A percentile compares a stretch with the other conserved stretches of the same genome.
These are phyloP conservation scores for Annulohypoxylon bovei DNA, from an alignment of 495 filamentous ascomycete genomes.

Conservation along the genomic window DNA sequence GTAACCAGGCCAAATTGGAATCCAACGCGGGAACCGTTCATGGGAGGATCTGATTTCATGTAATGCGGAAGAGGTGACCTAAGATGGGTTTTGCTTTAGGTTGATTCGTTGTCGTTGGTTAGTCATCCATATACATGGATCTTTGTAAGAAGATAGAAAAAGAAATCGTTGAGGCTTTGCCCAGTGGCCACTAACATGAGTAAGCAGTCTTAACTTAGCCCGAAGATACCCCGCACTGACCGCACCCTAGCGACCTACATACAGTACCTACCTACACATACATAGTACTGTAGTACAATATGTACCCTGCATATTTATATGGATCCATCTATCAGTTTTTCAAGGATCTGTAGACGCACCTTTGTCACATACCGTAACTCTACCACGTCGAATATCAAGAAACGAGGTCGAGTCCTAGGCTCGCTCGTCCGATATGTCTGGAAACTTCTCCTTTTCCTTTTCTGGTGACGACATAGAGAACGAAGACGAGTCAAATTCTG, in stretches of 20 bases:
- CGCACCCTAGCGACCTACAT: not conserved
- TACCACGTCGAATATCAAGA: constrained; percentile 5
- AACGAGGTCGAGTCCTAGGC: not conserved
- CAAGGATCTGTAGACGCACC: not conserved
- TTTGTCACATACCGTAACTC: not conserved
- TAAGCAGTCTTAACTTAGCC: not conserved
- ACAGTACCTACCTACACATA: not conserved
- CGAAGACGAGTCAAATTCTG: constrained; percentile 51
- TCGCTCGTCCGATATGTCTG: constrained; percentile 29
- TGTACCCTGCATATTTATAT: not conserved
- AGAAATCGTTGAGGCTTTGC: not conserved
- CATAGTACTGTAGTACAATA: not conserved
- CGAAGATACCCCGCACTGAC: constrained; percentile 22
- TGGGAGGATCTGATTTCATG: constrained; percentile 7
- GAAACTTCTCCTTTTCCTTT: constrained; percentile 81
- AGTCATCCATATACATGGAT: not conserved
- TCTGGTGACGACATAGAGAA: constrained; percentile 85
- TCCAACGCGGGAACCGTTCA: not conserved
- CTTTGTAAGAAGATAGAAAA: constrained; percentile 3
- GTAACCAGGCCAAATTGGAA: constrained; percentile 18
- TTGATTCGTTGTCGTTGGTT: constrained; percentile 12
- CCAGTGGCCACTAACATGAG: not conserved
- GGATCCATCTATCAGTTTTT: not conserved
- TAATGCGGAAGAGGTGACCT: not conserved
- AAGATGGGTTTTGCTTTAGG: not conserved